Evolutionary conservation across 2,329 filamentous ascomycete genomes (phyloP), one percentile per base, ranked within the genome.

Genomic region (Ceratocystis destructans): DNA sequence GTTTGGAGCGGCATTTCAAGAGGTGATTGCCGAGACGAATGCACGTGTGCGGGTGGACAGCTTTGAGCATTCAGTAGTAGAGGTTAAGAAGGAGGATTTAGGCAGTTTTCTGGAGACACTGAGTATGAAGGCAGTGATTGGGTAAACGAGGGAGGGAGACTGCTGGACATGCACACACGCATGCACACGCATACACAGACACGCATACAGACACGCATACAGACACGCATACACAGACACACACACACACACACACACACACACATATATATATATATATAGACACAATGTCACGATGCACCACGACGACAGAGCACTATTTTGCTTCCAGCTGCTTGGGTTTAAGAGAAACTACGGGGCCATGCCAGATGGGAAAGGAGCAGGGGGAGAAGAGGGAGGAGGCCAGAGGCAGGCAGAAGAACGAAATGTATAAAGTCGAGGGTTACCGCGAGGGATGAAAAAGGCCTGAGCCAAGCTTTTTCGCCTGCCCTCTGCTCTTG

Each of bases 21-120:
- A 96, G 73, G 94, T 97, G 0, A 89, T 96, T 1, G 84, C 87
- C 64, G 90, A 96, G 79, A 97, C 93, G 17, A 94, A 87, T 68
- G 90, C 93, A 0, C 79, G 92, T 17, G 91, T 97, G 22, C 81
- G 91, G 68, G 95, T 96, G 73, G 94, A 99, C 76, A 95, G 89
- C 75, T 99, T 99, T 72, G 94, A 99, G 76, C 90, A 96, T 74
- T 96, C 90, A 72, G 94, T 97, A 6, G 92, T 97, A 61, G 94
- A 99, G 75, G 93, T 99, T n/a, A 87, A 87, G 76, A 96, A 96
- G 78, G 94, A 97, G 73, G 94, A 97, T 76, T 77, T 99, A 33
- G 85, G 86, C 17, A 90, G 87, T 0, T 99, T 99, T 74, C 79
- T 99, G 70, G 94, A 99, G 78, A 87, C 87, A 66, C 76, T 99